Base-by-base conservation (phyloP, 2,329 filamentous ascomycete species). In the Cordyceps cateniannulata region DNA sequence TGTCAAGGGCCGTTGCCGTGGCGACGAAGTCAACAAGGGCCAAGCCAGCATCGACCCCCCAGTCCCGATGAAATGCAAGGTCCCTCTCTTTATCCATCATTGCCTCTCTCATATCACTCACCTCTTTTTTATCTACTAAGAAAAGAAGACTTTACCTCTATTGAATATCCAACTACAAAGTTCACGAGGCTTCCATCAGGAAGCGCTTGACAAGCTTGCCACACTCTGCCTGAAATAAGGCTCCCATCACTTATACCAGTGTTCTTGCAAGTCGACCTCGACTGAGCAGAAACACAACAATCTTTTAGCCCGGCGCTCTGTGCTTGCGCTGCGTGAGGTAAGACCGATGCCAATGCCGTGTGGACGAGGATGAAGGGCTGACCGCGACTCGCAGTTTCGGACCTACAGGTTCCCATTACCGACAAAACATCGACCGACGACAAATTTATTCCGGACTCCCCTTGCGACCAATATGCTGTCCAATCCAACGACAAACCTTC, bases 301-400 rank as follows among this genome's bases (percentile, higher is more conserved):
- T 71, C 65, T 66, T 71, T 69, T 77, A 81, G 86, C 88, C 89
- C 88, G 88, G 87, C 88, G 85, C 83, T 82, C 85, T 86, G 85
- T 76, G 87, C 86, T 90, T 88, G 87, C 86, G 83, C 86, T 91
- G 87, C 87, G 87, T 87, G 87, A 92, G 88, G 89, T 91, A 74
- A 67, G 78, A 51, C 24, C n/a, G 27, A 49, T 35, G 29, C n/a
- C 25, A 59, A 50, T 35, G 47, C 50, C 32, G 35, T 22, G 18
- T 38, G 18, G 22, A 47, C 20, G 16, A 42, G 57, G 62, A 66
- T 54, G 22, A 58, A 50, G 40, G 59, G 62, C 72, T 76, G 64
- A 76, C 65, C 59, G 52, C 55, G 20, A 16, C 27, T 27, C 16
- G 8, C 65, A 77, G 75, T 76, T 77, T 76, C 75, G 75, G 75